These are phyloP conservation scores for Pseudonitzschia multiseries DNA, from an alignment of 108 stramenopile species.

Conservation along the genomic window DNA sequence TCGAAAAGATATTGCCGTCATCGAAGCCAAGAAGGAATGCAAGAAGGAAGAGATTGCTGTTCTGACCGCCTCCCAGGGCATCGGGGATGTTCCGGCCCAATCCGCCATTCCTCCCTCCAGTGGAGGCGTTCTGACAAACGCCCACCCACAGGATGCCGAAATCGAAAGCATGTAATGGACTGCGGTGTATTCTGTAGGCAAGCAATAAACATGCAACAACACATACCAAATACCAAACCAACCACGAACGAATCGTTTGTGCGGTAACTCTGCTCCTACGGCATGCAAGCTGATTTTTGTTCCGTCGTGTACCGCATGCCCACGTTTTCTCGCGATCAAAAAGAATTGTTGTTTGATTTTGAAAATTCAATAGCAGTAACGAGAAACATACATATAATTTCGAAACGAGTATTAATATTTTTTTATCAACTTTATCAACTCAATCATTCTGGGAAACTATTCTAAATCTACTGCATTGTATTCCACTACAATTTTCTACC, in stretches of 20 bases:
- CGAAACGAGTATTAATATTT: too few species aligned
- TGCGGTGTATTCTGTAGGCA: neutral
- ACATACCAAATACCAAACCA: neutral
- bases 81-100: conserved; percentile 8
- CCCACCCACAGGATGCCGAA: conserved; percentile 37
- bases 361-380: neutral
- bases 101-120: conserved; percentile 55
- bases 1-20: conserved; percentile 70
- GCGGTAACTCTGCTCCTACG: neutral
- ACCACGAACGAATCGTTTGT: neutral
- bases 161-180: conserved; percentile 3
- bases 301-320: neutral
- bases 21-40: conserved; percentile 69
- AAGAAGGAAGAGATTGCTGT: conserved; percentile 67
- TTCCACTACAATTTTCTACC: too few species aligned
- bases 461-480: too few species aligned
- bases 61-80: conserved; percentile 35
- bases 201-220: neutral
- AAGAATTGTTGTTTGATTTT: neutral
- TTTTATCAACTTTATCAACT: too few species aligned
- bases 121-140: conserved; percentile 55
- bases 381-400: too few species aligned
- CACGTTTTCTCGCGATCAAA: neutral
- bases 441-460: too few species aligned
- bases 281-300: neutral